Evolutionary conservation across 2,329 filamentous ascomycete genomes (phyloP), one percentile per base, ranked within the genome.

Genomic region (Aaosphaeria arxii): DNA sequence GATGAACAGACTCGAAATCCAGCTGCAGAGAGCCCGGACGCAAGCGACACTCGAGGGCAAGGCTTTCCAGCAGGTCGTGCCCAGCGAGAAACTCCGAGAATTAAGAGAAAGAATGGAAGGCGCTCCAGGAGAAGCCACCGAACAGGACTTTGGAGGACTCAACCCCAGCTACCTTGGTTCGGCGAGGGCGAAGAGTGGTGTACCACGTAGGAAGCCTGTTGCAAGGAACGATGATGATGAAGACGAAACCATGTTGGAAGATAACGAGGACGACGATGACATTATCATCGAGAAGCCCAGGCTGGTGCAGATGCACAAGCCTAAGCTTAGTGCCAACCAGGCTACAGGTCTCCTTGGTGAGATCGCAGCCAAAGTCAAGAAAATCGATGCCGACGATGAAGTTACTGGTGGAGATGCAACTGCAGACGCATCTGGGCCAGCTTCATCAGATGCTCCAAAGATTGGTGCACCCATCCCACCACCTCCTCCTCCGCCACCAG

Each of bases 31-130:
- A 55, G 92, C 96, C 55, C 97, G 97, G 81, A 97, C 94, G 1
- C 91, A 97, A 67, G 96, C 90, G 73, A 96, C 96, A 72, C 83
- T 99, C 31, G 94, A 97, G 71, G 94, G 94, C 57, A 89, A 89
- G 69, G 85, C 90, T 6, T 96, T 92, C 88, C 88, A 95, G 53
- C 76, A 81, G 45, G 80, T 87, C 55, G 89, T 89, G 33, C 92
- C 94, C 9, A 96, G 91, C 40, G 94, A 99, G 73, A 86, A 91
- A 61, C 78, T 99, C 49, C 87, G 94, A 56, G 92, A 95, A 56
- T 78, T 97, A 43, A 87, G 94, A 49, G 92, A 97, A 72, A 86
- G 91, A 72, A 99, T 99, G 94, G 94, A 97, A 54, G 84, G 81
- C 28, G 61, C 42, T 77, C 7, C n/a, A n/a, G 33, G 33, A 9